Evolutionary conservation across 176 grass and related monocot species (phyloP), one percentile per base, ranked within the genome.

Genomic region (Lolium rigidum): DNA sequence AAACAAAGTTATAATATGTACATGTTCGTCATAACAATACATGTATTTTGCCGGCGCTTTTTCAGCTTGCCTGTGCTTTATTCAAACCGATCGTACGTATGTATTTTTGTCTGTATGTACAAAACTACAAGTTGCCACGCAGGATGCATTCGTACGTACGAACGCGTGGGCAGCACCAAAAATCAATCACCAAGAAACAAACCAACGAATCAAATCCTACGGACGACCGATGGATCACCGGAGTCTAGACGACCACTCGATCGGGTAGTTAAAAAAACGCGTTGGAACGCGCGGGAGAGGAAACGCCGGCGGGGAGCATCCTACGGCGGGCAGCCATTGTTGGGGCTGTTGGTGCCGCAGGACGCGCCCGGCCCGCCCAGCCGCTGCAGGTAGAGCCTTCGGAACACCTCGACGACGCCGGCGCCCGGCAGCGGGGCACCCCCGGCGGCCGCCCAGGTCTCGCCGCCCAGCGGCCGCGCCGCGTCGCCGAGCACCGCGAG

Each of bases 281-380:
- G 39, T 9, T 4, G 80, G 48, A 24, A 17, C 62, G 6, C 47
- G 17, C 12, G 48, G 41, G 20, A 55, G 52, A 55, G 3, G 52
- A 1, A 13, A 55, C 9, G 58, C 11, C 72, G 46, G 14, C 4
- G 68, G 18, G 20, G 3, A 43, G 63, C 66, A n/a, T 4, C 31
- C 61, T 83, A 83, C 6, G 83, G 88, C 12, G 88, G 88, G 55
- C 88, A 90, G 5, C 55, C 22, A 79, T 73, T 82, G 88, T 90
- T 90, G 3, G 88, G 88, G 84, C 88, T 90, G 88, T 90, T 83
- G 84, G 88, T 90, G 54, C 7, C 0, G 79, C 88, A 90, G 13
- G 88, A 83, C 55, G 73, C 3, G 46, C 88, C 88, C 17, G 88
- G 62, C 2, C 88, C 88, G 20, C 49, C 59, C 5, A 90, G 84